Conservation (phyloP, 1,284 basidiomycete genomes). For the Ustilago trichophora region DNA sequence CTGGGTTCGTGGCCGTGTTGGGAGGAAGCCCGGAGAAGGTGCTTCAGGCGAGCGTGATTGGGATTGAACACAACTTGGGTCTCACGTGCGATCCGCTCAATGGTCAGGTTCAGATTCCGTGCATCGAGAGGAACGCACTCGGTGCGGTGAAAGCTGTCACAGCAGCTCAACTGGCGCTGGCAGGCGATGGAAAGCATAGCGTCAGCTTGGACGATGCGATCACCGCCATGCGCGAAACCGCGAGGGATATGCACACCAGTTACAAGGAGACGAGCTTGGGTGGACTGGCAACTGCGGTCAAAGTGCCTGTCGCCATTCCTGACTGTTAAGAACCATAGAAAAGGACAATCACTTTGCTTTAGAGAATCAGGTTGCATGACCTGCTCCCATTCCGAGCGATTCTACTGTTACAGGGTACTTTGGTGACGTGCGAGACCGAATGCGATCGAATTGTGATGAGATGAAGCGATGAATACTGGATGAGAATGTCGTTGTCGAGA, state of each 20-base stretch:
- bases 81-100: conserved; percentile 58
- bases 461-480: too few species aligned
- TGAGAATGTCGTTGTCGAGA: too few species aligned
- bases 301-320: conserved; percentile 61
- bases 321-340: conserved; percentile 40
- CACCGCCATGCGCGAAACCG: conserved; percentile 91
- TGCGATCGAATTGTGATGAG: too few species aligned
- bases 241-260: conserved; percentile 71
- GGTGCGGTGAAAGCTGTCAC: conserved; percentile 72
- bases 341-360: too few species aligned
- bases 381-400: too few species aligned
- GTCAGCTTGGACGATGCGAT: conserved; percentile 94
- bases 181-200: conserved; percentile 79
- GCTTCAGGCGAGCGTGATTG: conserved; percentile 88
- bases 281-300: conserved; percentile 57
- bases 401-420: too few species aligned
- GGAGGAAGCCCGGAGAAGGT: conserved; percentile 68
- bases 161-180: conserved; percentile 89
- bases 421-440: too few species aligned
- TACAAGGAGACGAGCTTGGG: conserved; percentile 62
- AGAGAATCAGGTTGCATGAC: too few species aligned
- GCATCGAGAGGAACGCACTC: conserved; percentile 82
- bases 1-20: conserved; percentile 85
- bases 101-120: conserved; percentile 91
- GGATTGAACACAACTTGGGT: conserved; percentile 72